Evolutionary conservation across 129 eudicot species (phyloP).

Genomic region (Centaurea solstitialis): DNA sequence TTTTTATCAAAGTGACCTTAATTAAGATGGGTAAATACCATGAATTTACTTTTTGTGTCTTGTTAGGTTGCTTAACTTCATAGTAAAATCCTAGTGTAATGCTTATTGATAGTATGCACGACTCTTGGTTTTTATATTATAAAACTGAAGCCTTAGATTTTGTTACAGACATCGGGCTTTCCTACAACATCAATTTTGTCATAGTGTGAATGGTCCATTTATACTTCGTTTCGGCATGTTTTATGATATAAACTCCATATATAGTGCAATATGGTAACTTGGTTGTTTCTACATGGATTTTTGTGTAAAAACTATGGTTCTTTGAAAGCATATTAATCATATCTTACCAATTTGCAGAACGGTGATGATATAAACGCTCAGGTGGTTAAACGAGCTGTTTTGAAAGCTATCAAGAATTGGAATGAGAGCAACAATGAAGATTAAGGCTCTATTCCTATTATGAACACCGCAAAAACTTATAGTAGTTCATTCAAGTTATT

Average conservation of each 20-base stretch:
- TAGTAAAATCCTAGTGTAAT: too few relatives aligned
- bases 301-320: neutral
- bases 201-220: neutral
- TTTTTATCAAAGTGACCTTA: too few relatives aligned
- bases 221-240: neutral
- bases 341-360: conserved; percentile 34
- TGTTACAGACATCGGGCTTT: too few relatives aligned
- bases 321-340: neutral
- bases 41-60: neutral
- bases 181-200: neutral
- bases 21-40: too few relatives aligned
- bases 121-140: too few relatives aligned
- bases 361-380: conserved; percentile 61
- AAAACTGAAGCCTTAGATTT: too few relatives aligned
- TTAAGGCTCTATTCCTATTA: neutral
- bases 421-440: conserved; percentile 28
- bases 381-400: conserved; percentile 54
- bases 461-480: neutral
- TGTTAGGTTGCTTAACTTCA: too few relatives aligned
- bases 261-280: neutral
- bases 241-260: neutral
- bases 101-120: too few relatives aligned
- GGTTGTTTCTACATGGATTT: neutral
- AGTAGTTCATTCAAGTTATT: neutral
- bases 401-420: conserved; percentile 63